A percentile compares a stretch with the other conserved stretches of the same genome.
These are phyloP conservation scores for Laetiporus sulphureus DNA, from an alignment of 1,284 basidiomycete species.

Conservation along the genomic window DNA sequence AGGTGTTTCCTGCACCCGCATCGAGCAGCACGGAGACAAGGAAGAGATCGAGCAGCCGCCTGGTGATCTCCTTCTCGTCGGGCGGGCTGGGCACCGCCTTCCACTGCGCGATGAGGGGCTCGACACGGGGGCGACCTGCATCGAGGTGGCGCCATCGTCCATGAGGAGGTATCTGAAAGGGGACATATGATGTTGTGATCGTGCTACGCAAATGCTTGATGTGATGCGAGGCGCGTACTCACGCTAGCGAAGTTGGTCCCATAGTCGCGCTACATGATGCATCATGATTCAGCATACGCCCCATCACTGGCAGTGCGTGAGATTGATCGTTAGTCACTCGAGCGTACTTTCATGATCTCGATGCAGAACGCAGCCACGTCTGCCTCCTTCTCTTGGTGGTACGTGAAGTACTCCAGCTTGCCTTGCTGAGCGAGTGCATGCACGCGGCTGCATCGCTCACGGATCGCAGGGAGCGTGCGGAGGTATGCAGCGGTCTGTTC, in stretches of 20 bases:
- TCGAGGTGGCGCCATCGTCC: conserved; percentile 90
- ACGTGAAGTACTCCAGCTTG: conserved; percentile 81
- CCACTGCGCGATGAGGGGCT: conserved; percentile 55
- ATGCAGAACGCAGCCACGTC: conserved; percentile 79
- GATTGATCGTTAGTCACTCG: too few relatives aligned
- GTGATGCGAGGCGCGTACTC: too few relatives aligned
- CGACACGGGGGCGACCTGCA: conserved; percentile 54
- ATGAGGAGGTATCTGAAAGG: conserved; percentile 75
- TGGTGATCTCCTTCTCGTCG: conserved; percentile 56
- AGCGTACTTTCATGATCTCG: conserved; percentile 67
- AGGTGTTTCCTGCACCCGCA: conserved; percentile 84
- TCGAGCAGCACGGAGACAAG: conserved; percentile 91
- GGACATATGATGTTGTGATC: conserved; percentile 4
- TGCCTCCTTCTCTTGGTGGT: conserved; percentile 70
- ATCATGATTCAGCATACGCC: too few relatives aligned
- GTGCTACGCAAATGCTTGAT: too few relatives aligned
- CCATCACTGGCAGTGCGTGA: too few relatives aligned
- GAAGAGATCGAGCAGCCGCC: conserved; percentile 84
- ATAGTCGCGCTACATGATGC: conserved; percentile 65
- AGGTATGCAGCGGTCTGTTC: conserved; percentile 62
- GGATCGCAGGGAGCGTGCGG: conserved; percentile 81
- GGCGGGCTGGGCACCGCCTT: conserved; percentile 37
- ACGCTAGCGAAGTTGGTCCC: conserved; percentile 62
- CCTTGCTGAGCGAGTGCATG: conserved; percentile 69
- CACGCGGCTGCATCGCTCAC: conserved; percentile 78